Evolutionary conservation across 352 stramenopile genomes (phyloP), one percentile per base, ranked within the genome.

Genomic region (Thalassiosira hispida): DNA sequence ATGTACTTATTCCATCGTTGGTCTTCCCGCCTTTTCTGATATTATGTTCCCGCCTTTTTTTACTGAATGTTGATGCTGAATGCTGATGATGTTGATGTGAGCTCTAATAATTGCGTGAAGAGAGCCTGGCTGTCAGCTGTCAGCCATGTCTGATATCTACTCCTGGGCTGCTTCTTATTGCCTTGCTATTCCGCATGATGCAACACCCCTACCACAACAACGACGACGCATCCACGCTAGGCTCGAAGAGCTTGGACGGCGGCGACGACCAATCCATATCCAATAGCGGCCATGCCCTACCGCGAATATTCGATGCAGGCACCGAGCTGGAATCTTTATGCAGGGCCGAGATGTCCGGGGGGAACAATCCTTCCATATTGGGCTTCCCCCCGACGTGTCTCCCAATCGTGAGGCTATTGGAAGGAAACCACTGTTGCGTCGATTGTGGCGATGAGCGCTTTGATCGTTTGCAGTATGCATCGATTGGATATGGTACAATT

Each of bases 351-450:
- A 44, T 73, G 44, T 29, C 12, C 16, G 42, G 22, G 22, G 47
- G 8, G 8, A 20, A 12, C 2, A 16, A 31, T 29, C 0, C 9
- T 11, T 23, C 33, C n/a, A 9, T 59, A 14, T 12, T 35, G 42
- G 66, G 44, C 53, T 83, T 66, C 67, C 74, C 33, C 12, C 27
- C 14, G 14, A 42, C 23, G 1, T 73, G 47, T 61, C 25, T 83
- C 1, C 52, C 66, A 18, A 69, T 83, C 42, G 67, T 60, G 1
- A 59, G 53, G 38, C 18, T 78, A 14, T 61, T 83, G 57, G 38
- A 52, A 7, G 75, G 75, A 22, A 83, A 83, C 49, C 49, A 71
- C 16, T 83, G 68, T 47, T 83, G 75, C 29, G 75, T 83, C 0
- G 75, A 83, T 42, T 83, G 68, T 25, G 75, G 75, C 0, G 61